Evolutionary conservation across 163 green algal species (phyloP), one percentile per base, ranked within the genome.

Genomic region (Volvox carteri): DNA sequence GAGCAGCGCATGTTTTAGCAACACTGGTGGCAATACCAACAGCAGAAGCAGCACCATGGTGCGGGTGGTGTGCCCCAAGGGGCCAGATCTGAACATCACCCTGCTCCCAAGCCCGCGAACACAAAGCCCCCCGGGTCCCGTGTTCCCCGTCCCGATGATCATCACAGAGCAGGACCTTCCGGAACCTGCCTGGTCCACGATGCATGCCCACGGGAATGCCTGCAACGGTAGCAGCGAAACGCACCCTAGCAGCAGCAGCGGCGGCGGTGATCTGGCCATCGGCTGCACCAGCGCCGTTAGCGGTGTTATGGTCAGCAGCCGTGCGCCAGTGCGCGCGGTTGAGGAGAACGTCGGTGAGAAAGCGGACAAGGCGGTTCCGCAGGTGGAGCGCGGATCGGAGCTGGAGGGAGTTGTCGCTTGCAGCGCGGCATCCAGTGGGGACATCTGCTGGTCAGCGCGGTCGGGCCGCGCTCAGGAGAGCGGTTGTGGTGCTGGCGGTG

Each of bases 81-180:
- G n/a, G 4, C 54, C 5, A 30, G 54, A 65, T 12, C 54, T 30
- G 54, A 72, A 72, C 18, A 19, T 72, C 60, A 72, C 23, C 60
- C 28, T 72, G 8, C 33, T 9, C 1, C 16, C 35, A 33, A 76
- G 67, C 67, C 30, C 54, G 54, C 54, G 28, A 65, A 65, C 54
- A n/a, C n/a, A n/a, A n/a, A n/a, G n/a, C 7, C 8, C 19, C 19
- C 54, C 54, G 25, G 54, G 54, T 65, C 7, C 54, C 5, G 21
- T 41, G 11, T 54, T 54, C 33, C 5, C 41, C 8, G 37, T 37
- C 2, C 70, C 70, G 23, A 37, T 35, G 39, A 37, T 78, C 70
- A 78, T 78, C 25, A 14, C 39, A 19, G 70, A 78, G 70, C 18
- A 52, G 23, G 70, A 78, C 37, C 70, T 78, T 41, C 70, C 70